Evolutionary conservation across 345 rosid genomes (phyloP).

Genomic region (Euphorbia lathyris): DNA sequence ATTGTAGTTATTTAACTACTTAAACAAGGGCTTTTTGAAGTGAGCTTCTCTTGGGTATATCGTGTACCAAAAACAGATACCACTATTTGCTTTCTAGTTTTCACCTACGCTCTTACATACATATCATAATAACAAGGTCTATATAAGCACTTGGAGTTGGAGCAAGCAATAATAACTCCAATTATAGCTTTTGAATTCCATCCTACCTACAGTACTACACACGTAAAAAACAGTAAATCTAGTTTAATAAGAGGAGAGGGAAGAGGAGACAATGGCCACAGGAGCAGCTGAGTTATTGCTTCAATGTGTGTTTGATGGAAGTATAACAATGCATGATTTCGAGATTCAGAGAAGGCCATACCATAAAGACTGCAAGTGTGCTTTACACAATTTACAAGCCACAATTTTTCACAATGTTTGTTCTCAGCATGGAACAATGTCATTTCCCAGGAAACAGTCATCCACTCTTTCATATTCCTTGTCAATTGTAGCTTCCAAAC

Average conservation of each 20-base stretch:
- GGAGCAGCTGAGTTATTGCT: conserved; percentile 22
- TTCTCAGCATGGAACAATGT: conserved; percentile 9
- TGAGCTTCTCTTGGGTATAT: too few species aligned
- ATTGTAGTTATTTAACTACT: too few species aligned
- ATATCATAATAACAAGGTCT: too few species aligned
- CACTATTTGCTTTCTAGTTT: too few species aligned
- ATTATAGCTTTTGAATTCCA: too few species aligned
- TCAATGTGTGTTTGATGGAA: conserved; percentile 16
- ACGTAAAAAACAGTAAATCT: not conserved
- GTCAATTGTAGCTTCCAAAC: not conserved
- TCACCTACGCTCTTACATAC: too few species aligned
- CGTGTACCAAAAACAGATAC: too few species aligned
- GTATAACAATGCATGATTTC: conserved; percentile 13
- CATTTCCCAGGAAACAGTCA: conserved; percentile 12
- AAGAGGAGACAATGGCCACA: conserved; percentile 12
- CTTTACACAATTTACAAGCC: conserved; percentile 30
- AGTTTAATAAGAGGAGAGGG: not conserved
- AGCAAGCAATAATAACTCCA: too few species aligned
- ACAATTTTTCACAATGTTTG: conserved; percentile 8
- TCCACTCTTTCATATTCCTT: not conserved
- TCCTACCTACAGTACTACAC: not conserved
- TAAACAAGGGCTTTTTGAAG: too few species aligned
- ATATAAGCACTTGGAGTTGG: too few species aligned
- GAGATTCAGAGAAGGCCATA: conserved; percentile 36
- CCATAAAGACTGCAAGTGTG: conserved; percentile 43